Evolutionary conservation across 768 basidiomycete genomes (phyloP), one percentile per base, ranked within the genome.

Genomic region (Tylopilus sp.): DNA sequence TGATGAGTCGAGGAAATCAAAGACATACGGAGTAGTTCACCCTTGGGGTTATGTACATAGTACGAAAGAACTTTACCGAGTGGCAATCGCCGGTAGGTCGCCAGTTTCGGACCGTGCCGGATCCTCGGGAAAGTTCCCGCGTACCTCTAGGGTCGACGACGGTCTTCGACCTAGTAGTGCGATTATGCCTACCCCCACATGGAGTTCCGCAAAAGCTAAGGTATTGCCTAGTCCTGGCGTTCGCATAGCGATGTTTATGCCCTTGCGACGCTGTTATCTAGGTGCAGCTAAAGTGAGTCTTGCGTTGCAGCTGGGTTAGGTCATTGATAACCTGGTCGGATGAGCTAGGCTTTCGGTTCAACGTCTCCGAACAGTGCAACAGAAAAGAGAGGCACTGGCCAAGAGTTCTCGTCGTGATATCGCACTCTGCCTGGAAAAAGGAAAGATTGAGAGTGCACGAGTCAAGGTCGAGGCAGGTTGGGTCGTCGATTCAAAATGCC

Each of bases 371-470:
- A 94, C 85, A 18, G 73, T 93, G 10, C 88, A 94, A 59, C 89
- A 94, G 73, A 98, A 98, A 81, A 94, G 88, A 71, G 83, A 86
- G 58, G 92, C 94, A 0, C 82, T 97, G 18, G 84, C 85, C 2
- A 88, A 88, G 69, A 56, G 71, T 36, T 64, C 87, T 31, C 77
- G 93, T 18, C 76, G 90, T 39, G 91, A 95, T 55, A 90, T 94
- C 44, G 91, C 91, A 5, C 75, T 80, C 21, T 74, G 92, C 17
- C 66, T 95, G 7, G 90, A 93, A 69, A 79, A 78, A 65, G 82
- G 84, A 28, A 92, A 90, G 72, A 56, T 85, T 21, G 93, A 95
- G 72, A 92, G 88, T 0, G 91, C 93, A 4, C 76, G 82, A 57
- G 80, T 95, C 61, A 90, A 90, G 69, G 83, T 86, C 48, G 94